Conservation (phyloP, 441 rosid genomes). For the Populus hybrid region DNA sequence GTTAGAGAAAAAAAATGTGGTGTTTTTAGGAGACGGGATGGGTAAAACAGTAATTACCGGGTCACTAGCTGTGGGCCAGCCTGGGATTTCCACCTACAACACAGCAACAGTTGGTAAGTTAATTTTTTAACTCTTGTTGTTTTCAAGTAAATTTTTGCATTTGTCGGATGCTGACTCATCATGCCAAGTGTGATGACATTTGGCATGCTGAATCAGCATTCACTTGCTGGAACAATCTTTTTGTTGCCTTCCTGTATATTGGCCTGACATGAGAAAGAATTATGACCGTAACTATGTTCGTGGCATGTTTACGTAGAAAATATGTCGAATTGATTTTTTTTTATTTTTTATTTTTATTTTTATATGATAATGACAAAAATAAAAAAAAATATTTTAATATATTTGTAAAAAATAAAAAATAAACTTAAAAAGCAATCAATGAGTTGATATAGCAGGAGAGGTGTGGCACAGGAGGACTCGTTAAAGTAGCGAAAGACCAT, state of each 20-base stretch:
- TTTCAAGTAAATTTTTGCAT: background rate
- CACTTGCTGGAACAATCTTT: background rate
- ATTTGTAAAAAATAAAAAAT: no score
- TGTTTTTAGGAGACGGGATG: conserved; percentile 80
- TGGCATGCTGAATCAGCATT: background rate
- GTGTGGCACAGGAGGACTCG: no score
- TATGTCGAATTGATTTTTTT: no score
- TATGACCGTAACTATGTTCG: background rate
- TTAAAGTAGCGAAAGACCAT: no score
- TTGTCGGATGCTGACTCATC: background rate
- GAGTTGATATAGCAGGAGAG: no score
- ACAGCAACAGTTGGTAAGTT: conserved; percentile 83
- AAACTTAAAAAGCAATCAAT: no score
- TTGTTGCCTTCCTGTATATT: no score
- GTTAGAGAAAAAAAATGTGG: conserved; percentile 71
- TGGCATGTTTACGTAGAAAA: no score
- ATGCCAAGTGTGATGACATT: background rate
- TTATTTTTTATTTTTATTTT: no score
- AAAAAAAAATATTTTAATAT: no score
- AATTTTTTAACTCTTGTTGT: background rate
- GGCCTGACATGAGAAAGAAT: no score
- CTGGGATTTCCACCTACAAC: conserved; percentile 61
- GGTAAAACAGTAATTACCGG: conserved; percentile 87
- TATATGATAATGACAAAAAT: no score
- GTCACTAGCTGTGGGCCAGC: conserved; percentile 46